Base-by-base conservation (phyloP, 257 asterid genomes). In the Lithospermum erythrorhizon region DNA sequence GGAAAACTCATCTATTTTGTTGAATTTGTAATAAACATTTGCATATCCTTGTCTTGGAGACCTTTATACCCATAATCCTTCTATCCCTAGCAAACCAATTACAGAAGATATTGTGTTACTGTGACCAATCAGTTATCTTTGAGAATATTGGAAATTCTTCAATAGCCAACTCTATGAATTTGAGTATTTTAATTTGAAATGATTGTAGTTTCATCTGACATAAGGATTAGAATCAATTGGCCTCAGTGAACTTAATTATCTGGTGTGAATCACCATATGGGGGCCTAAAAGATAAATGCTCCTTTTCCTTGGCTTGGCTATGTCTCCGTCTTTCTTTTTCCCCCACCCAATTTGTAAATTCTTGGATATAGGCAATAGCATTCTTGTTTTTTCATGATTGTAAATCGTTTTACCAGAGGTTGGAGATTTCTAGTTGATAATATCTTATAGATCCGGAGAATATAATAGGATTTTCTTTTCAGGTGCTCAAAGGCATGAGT, bases 401-500 rank as follows among this genome's bases (percentile, higher is more conserved):
- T 41, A 41, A 11, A 41, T 41, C 14, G 4, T 41, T 41, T 41
- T 14, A 41, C 49, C 49, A 53, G 24, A n/a, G 24, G 25, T 19
- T 6, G 25, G 57, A 8, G 27, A 21, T 18, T 53, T 53, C 24
- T n/a, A 2, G 24, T 5, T n/a, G 24, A n/a, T 53, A 53, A 19
- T n/a, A 6, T 53, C 59, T 0, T 41, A 41, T 63, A 19, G 47
- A 32, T 51, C 24, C 8, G 19, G 47, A 18, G 21, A 41, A 48
- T 64, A 15, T 47, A 22, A 41, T 19, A 48, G n/a, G 53, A 45
- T 32, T 55, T 60, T 55, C 69, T 59, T 85, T 79, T 65, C 93
- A 91, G 98, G 96, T 88, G 68, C 89, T 91, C 59, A 74, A 75
- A 70, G 86, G 94, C 80, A 88, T 91, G 98, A 76, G 83, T 69